Base-by-base conservation (phyloP, 495 filamentous ascomycete genomes). In the Hyaloscypha bicolor region DNA sequence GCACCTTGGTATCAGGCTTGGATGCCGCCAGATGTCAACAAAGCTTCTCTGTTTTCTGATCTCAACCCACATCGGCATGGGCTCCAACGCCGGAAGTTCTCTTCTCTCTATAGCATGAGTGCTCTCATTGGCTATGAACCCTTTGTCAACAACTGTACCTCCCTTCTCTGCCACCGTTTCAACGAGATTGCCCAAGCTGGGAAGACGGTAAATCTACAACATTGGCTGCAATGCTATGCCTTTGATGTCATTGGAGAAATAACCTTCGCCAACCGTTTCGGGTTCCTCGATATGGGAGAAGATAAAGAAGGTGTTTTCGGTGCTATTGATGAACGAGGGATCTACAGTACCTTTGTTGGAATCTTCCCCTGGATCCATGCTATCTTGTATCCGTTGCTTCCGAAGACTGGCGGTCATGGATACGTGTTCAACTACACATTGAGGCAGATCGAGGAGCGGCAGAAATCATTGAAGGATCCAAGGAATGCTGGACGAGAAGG, bases 231-330 rank as follows among this genome's bases (percentile, higher is more conserved):
- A 67, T 86, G 79, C 58, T 88, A 84, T 67, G 84, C 85, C 0
- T 87, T 86, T 67, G 86, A 88, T 65, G 85, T 89, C 2, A 85
- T 89, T 62, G 83, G 83, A 12, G 74, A 81, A 37, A 82, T 89
- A 55, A 85, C 83, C 0, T 89, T 82, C 64, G 84, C 81, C 2
- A 77, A 83, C 37, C 76, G 81, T 22, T 82, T 87, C 64, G 83
- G 84, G 0, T 85, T 86, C 67, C 75, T 86, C 3, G 83, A 85
- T 56, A 55, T 67, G 22, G 85, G 84, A 14, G 64, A 80, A 14
- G 86, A 87, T 37, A 79, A 85, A 33, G 77, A 80, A 25, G 83
- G 81, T 0, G 73, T 84, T 0, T 81, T 87, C 29, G 65, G 35
- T 0, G 79, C 77, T 0, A 74, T 84, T 5, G 75, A 81, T 53